These are phyloP conservation scores for Tritrichomonas foetus DNA, from an alignment of 208 protist species.

Conservation along the genomic window DNA sequence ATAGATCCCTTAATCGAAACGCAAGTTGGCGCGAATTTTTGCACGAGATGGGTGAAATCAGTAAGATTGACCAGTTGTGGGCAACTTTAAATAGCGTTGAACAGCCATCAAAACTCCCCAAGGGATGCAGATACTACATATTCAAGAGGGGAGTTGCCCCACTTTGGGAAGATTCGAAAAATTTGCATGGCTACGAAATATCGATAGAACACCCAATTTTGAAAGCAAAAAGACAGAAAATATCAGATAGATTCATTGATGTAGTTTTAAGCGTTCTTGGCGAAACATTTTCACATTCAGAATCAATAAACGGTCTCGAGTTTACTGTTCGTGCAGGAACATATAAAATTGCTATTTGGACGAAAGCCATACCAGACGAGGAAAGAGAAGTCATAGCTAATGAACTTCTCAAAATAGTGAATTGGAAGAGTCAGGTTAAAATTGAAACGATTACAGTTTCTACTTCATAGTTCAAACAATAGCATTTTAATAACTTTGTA, in stretches of 20 bases:
- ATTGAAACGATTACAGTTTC: too few relatives aligned
- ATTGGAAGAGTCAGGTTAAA: background rate
- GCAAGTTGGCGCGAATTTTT: constrained; percentile 5
- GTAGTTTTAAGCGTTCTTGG: background rate
- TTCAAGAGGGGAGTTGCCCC: background rate
- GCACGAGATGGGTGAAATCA: background rate
- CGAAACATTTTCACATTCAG: background rate
- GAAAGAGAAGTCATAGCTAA: background rate
- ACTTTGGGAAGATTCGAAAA: background rate
- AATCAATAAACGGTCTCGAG: background rate
- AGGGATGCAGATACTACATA: constrained; percentile 32
- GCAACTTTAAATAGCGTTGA: background rate
- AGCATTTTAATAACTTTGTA: too few relatives aligned
- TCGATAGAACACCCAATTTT: constrained; percentile 11
- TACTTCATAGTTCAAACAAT: too few relatives aligned
- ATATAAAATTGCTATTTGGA: background rate
- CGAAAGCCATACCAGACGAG: background rate
- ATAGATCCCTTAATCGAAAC: background rate
- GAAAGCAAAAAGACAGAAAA: background rate
- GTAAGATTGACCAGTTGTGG: background rate
- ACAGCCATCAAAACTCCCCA: background rate
- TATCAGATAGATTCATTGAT: background rate
- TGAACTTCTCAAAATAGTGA: background rate
- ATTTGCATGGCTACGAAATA: background rate
- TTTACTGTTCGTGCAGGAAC: constrained; percentile 2